Conservation (phyloP, 768 basidiomycete genomes). For the Collybia sordida region DNA sequence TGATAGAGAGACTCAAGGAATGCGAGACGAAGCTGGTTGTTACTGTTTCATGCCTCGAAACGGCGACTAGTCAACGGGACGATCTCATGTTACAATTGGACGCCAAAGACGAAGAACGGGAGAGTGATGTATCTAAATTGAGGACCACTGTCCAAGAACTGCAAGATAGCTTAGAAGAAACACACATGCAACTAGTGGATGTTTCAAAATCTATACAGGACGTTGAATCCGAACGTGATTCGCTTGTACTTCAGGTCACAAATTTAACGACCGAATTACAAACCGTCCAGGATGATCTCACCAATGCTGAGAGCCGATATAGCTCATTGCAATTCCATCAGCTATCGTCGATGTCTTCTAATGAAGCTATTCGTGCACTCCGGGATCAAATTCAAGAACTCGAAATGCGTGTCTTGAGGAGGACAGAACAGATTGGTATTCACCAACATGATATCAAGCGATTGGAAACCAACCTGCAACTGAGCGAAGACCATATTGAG, state of each 20-base stretch:
- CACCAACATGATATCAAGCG: conserved; percentile 80
- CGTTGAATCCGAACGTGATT: conserved; percentile 65
- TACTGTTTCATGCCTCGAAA: conserved; percentile 33
- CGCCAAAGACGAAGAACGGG: conserved; percentile 27
- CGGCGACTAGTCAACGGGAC: conserved; percentile 34
- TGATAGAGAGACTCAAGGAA: conserved; percentile 23
- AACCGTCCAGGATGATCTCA: conserved; percentile 50
- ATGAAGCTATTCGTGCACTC: conserved; percentile 53
- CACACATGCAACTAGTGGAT: conserved; percentile 44
- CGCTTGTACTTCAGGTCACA: conserved; percentile 60
- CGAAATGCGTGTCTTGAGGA: conserved; percentile 59
- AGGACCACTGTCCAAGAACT: conserved; percentile 35
- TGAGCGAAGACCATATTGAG: conserved; percentile 71
- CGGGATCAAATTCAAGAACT: conserved; percentile 69
- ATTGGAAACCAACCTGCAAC: conserved; percentile 68
- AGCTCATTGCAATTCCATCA: conserved; percentile 64
- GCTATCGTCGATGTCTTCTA: conserved; percentile 59
- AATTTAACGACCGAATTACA: conserved; percentile 64
- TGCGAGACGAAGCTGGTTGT: conserved; percentile 33
- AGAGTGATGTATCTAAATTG: conserved; percentile 27
- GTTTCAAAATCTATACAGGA: conserved; percentile 48
- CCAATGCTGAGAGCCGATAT: conserved; percentile 59
- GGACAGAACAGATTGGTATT: conserved; percentile 73
- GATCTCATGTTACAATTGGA: conserved; percentile 34
- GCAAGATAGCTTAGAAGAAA: conserved; percentile 35